Conservation (phyloP, 2,329 filamentous ascomycete genomes). For the Colletotrichum sp. region DNA sequence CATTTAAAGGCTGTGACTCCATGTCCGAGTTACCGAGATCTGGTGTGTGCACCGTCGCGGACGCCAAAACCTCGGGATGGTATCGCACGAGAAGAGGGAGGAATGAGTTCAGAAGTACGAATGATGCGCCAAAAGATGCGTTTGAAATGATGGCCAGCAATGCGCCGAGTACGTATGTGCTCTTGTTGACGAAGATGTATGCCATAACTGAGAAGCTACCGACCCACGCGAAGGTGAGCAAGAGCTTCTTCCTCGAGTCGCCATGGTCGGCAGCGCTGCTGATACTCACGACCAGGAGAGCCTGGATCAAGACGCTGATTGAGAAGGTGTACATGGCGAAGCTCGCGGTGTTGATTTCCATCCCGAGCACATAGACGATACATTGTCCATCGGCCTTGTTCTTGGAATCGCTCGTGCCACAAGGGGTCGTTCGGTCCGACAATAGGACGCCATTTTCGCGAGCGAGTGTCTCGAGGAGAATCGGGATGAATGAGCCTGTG, state of each 20-base stretch:
- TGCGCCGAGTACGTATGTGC: constrained; percentile 80
- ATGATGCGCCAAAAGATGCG: constrained; percentile 92
- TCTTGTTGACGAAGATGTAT: constrained; percentile 79
- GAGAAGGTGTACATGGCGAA: constrained; percentile 99
- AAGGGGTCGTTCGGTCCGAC: constrained; percentile 77
- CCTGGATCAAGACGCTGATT: constrained; percentile 86
- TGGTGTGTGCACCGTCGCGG: constrained; percentile 31
- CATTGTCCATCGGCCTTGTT: constrained; percentile 68
- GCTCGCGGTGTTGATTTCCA: constrained; percentile 92
- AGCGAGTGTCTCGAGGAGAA: constrained; percentile 91
- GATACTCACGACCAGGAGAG: constrained; percentile 92
- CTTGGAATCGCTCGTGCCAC: constrained; percentile 67
- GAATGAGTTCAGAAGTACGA: constrained; percentile 95
- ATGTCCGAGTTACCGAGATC: constrained; percentile 34
- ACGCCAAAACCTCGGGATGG: constrained; percentile 62
- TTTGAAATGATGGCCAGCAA: constrained; percentile 89
- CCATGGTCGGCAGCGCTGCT: constrained; percentile 96
- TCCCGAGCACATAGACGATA: constrained; percentile 79
- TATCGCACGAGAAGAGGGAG: constrained; percentile 88
- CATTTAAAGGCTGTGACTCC: constrained; percentile 40
- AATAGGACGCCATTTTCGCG: constrained; percentile 89
- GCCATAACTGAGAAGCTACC: constrained; percentile 87
- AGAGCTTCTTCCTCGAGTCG: constrained; percentile 84
- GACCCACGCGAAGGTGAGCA: constrained; percentile 83
- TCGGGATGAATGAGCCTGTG: constrained; percentile 90